These are phyloP conservation scores for Geotrichum armillariae DNA, from an alignment of 1,139 yeast genomes.

Conservation along the genomic window DNA sequence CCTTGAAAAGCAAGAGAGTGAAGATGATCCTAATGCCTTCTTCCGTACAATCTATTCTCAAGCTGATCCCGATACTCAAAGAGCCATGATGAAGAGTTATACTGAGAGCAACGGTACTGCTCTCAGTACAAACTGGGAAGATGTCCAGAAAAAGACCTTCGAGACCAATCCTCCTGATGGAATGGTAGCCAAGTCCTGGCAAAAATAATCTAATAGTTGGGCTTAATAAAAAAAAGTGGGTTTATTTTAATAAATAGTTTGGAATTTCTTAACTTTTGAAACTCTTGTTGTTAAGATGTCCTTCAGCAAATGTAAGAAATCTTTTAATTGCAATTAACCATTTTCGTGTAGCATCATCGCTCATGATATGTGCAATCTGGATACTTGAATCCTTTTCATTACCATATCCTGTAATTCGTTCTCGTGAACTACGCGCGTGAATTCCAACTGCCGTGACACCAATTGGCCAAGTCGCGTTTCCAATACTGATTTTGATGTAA, in stretches of 20 bases:
- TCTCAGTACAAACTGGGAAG: constrained; percentile 92
- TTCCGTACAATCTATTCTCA: constrained; percentile 72
- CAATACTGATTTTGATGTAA: constrained; percentile 76
- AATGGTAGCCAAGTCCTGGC: constrained; percentile 45
- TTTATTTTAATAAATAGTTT: too few species aligned
- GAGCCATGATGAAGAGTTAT: constrained; percentile 97
- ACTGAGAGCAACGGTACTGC: constrained; percentile 95
- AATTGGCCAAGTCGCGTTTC: constrained; percentile 92
- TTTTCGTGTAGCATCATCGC: constrained; percentile 68
- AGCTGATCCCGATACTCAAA: constrained; percentile 83
- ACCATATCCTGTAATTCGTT: constrained; percentile 41
- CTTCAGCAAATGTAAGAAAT: constrained; percentile 58
- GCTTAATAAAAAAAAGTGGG: too few species aligned
- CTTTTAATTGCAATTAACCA: constrained; percentile 81
- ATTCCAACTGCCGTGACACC: constrained; percentile 81
- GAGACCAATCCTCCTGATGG: constrained; percentile 76
- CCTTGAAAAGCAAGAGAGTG: constrained; percentile 43
- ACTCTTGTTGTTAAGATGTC: constrained; percentile 23
- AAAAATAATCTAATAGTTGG: background rate
- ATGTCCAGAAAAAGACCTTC: constrained; percentile 66
- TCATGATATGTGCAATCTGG: constrained; percentile 68
- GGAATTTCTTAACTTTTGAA: constrained; percentile 9
- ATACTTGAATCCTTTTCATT: constrained; percentile 26
- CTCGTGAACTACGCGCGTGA: constrained; percentile 67
- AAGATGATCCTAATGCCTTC: constrained; percentile 61